phyloP scores from a whole-genome alignment of 148 eudicot genomes.

The Arbutus unedo region DNA sequence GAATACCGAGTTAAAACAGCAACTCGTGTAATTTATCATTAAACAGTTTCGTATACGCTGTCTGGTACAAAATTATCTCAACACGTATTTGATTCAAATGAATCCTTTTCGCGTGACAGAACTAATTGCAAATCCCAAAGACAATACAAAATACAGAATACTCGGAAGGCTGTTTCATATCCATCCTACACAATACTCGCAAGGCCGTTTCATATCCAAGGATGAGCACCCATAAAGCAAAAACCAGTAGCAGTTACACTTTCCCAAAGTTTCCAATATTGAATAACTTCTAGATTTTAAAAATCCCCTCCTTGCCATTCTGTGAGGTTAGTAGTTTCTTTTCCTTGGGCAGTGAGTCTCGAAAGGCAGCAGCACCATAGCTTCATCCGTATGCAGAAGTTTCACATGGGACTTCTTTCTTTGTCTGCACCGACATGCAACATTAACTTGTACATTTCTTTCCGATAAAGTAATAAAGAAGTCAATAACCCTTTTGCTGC shows the following conservation, averaged over 20 bases:
- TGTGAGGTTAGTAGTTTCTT: background rate
- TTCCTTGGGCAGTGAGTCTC: background rate
- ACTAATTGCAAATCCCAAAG: background rate
- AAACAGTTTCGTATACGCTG: background rate
- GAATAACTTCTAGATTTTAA: background rate
- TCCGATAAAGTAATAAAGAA: background rate
- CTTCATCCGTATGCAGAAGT: background rate
- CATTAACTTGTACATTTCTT: background rate
- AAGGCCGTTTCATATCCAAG: background rate
- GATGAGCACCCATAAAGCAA: background rate
- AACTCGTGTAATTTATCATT: background rate
- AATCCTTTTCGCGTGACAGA: background rate
- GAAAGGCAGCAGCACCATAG: background rate
- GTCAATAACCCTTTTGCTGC: slow-evolving; percentile 49
- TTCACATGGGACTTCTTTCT: background rate
- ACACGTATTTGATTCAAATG: background rate
- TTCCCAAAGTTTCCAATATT: background rate
- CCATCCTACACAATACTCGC: background rate
- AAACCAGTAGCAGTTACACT: background rate
- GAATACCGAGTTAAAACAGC: too few relatives aligned
- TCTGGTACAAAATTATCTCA: background rate
- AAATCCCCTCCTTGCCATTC: background rate
- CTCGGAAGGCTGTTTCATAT: background rate
- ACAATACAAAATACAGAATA: background rate
- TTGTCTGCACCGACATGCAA: background rate